These are phyloP conservation scores for Monilinia laxa DNA, from an alignment of 2,329 filamentous ascomycete species.

Conservation along the genomic window DNA sequence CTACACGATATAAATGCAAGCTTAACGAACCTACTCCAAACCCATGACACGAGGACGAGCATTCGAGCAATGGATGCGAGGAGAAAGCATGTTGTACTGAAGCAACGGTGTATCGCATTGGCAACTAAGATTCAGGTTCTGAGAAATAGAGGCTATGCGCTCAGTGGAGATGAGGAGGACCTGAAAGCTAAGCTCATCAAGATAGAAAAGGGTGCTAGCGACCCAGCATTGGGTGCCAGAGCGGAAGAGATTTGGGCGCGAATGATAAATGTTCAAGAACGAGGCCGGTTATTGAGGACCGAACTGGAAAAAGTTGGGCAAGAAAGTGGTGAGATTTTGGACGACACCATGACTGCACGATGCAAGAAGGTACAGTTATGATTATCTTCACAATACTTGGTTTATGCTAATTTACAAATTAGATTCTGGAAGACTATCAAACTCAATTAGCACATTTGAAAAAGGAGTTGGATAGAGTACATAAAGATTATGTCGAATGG, in stretches of 20 bases:
- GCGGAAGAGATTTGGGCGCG: constrained; percentile 86
- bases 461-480: constrained; percentile 57
- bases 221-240: constrained; percentile 71
- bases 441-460: constrained; percentile 75
- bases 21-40: constrained; percentile 68
- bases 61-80: constrained; percentile 72
- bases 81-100: constrained; percentile 69
- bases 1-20: constrained; percentile 78
- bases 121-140: constrained; percentile 79
- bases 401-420: constrained; percentile 29
- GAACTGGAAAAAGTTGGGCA: constrained; percentile 69
- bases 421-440: constrained; percentile 81
- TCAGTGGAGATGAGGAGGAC: constrained; percentile 77
- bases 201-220: constrained; percentile 68
- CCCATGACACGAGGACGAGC: constrained; percentile 74
- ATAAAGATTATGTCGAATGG: constrained; percentile 55
- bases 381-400: not conserved
- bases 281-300: constrained; percentile 68
- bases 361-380: constrained; percentile 66
- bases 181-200: constrained; percentile 68
- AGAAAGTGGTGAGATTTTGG: constrained; percentile 56
- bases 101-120: constrained; percentile 70
- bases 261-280: constrained; percentile 70
- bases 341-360: constrained; percentile 68
- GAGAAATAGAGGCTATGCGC: constrained; percentile 76